Conservation (phyloP, 441 rosid genomes). For the Brassica hybrid region DNA sequence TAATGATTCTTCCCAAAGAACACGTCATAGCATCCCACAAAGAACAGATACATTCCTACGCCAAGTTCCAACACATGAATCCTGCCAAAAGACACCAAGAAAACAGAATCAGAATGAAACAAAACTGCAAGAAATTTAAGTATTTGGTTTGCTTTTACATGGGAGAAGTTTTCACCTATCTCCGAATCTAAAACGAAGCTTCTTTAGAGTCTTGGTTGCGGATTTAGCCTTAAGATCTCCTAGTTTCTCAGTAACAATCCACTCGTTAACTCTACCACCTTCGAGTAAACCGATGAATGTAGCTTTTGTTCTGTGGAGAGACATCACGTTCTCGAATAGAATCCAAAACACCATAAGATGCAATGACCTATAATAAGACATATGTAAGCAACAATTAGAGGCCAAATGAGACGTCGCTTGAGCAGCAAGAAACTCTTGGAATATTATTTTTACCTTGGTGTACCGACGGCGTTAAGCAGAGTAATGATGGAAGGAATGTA, state of each 20-base stretch:
- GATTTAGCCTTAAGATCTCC: slow-evolving; percentile 75
- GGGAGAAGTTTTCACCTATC: neutral
- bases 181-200: no score
- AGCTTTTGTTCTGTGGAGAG: slow-evolving; percentile 92
- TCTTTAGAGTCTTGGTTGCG: slow-evolving; percentile 52
- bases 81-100: slow-evolving; percentile 36
- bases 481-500: no score
- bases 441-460: slow-evolving; percentile 68
- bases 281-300: slow-evolving; percentile 87
- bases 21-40: slow-evolving; percentile 52
- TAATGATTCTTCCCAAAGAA: slow-evolving; percentile 54
- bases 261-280: slow-evolving; percentile 88
- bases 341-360: no score
- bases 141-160: neutral
- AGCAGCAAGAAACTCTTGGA: neutral
- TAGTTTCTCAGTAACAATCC: slow-evolving; percentile 69
- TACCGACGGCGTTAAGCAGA: no score
- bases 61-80: slow-evolving; percentile 56
- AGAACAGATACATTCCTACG: slow-evolving; percentile 52
- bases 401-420: neutral
- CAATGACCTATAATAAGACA: no score
- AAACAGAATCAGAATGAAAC: neutral
- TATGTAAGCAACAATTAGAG: no score
- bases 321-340: slow-evolving; percentile 91
- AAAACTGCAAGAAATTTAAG: neutral